phyloP scores from a whole-genome alignment of 345 rosid genomes.

The Arabis hirsuta region DNA sequence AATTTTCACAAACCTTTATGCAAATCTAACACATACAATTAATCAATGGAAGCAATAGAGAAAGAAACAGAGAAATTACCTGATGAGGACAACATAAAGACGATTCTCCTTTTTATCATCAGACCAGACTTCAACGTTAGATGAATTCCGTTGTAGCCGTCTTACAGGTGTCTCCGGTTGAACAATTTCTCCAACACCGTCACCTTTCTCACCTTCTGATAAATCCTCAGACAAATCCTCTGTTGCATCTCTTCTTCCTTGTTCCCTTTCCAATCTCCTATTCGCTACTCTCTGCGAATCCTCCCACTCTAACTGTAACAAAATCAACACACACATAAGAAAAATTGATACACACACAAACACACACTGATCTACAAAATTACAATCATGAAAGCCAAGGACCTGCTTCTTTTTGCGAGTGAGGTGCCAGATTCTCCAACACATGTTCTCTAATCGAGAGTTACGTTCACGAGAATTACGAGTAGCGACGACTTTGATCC shows the following conservation, averaged over 20 bases:
- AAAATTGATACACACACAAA: too few relatives aligned
- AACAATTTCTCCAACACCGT: constrained; percentile 58
- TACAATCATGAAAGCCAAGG: background rate
- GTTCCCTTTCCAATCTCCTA: constrained; percentile 79
- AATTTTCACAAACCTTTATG: constrained; percentile 3
- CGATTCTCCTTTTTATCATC: constrained; percentile 92
- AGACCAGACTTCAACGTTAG: constrained; percentile 89
- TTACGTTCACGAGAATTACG: constrained; percentile 92
- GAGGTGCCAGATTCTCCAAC: constrained; percentile 99
- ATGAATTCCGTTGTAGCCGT: constrained; percentile 65
- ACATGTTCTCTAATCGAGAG: constrained; percentile 97
- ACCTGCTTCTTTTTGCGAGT: constrained; percentile 99
- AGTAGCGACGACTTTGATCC: constrained; percentile 97
- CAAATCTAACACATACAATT: background rate
- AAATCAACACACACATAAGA: background rate
- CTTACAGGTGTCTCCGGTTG: constrained; percentile 71
- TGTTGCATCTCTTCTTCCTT: constrained; percentile 78
- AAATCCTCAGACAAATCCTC: constrained; percentile 94
- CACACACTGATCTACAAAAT: background rate
- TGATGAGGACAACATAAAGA: constrained; percentile 86
- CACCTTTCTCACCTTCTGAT: constrained; percentile 96
- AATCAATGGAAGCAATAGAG: background rate
- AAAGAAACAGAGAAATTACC: constrained; percentile 48
- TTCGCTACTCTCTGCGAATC: constrained; percentile 62
- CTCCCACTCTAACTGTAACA: constrained; percentile 72